Evolutionary conservation across 164 flowering plant genomes (phyloP).

Genomic region (Akebia trifoliata): DNA sequence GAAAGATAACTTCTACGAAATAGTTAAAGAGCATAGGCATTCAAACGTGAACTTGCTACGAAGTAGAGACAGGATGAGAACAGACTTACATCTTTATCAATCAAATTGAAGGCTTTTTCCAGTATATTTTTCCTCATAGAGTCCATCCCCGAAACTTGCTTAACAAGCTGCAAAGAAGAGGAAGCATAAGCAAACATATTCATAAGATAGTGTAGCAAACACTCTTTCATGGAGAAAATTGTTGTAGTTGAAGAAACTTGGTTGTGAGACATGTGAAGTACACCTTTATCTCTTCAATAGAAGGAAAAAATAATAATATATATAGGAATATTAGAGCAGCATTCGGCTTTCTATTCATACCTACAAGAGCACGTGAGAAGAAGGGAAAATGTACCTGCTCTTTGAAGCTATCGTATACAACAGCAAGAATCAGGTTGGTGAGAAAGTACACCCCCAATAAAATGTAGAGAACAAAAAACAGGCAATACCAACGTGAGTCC

Average conservation of each 20-base stretch:
- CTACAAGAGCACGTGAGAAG: constrained; percentile 2
- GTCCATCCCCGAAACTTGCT: constrained; percentile 77
- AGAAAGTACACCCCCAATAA: constrained; percentile 92
- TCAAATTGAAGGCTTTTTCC: constrained; percentile 68
- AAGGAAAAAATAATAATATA: neutral
- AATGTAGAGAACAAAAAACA: constrained; percentile 75
- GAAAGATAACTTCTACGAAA: neutral
- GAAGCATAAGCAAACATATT: neutral
- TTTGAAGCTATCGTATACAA: constrained; percentile 93
- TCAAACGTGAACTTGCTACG: neutral
- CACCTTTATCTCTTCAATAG: neutral
- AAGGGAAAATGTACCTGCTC: constrained; percentile 45
- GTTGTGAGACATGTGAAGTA: neutral
- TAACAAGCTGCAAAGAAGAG: constrained; percentile 57
- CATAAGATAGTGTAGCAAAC: neutral
- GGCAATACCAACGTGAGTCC: constrained; percentile 76
- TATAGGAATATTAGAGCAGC: neutral
- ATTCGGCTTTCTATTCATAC: neutral
- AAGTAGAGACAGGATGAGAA: neutral
- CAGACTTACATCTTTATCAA: constrained; percentile 62
- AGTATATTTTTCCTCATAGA: constrained; percentile 44
- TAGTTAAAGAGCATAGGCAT: neutral
- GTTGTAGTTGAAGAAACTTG: neutral
- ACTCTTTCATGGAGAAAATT: neutral
- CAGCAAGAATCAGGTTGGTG: constrained; percentile 90